Conservation (phyloP, 495 filamentous ascomycete species). For the Platismatia glauca region DNA sequence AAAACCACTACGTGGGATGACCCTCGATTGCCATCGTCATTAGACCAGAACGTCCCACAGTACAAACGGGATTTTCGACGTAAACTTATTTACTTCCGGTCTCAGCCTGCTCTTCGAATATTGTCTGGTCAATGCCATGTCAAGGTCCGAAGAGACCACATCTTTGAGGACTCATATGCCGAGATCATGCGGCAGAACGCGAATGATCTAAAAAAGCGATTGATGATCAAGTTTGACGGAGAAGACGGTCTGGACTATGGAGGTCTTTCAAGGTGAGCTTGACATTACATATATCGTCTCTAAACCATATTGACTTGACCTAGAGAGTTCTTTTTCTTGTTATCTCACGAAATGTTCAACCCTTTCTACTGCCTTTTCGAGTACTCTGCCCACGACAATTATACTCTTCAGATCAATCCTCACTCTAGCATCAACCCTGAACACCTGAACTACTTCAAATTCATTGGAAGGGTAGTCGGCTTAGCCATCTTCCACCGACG, state of each 20-base stretch:
- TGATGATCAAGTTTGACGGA: slow-evolving; percentile 99
- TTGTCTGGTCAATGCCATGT: slow-evolving; percentile 95
- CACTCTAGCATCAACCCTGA: slow-evolving; percentile 99
- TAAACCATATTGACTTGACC: slow-evolving; percentile 24
- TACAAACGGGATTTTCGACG: slow-evolving; percentile 98
- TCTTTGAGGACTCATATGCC: slow-evolving; percentile 97
- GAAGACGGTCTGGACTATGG: slow-evolving; percentile 98
- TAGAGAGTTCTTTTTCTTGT: slow-evolving; percentile 98
- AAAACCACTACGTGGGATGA: slow-evolving; percentile 99
- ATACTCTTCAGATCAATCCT: slow-evolving; percentile 99
- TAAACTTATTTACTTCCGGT: slow-evolving; percentile 98
- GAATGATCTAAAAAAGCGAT: slow-evolving; percentile 90
- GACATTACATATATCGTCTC: neutral
- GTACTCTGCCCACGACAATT: slow-evolving; percentile 99
- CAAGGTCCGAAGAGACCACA: slow-evolving; percentile 91
- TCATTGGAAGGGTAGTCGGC: slow-evolving; percentile 96
- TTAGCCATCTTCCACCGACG: slow-evolving; percentile 96
- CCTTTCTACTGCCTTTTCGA: slow-evolving; percentile 99
- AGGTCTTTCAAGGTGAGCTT: slow-evolving; percentile 71
- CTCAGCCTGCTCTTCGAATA: slow-evolving; percentile 91
- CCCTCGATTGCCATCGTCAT: slow-evolving; percentile 83
- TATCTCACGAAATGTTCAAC: slow-evolving; percentile 99
- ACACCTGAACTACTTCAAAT: slow-evolving; percentile 99
- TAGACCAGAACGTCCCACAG: slow-evolving; percentile 97
- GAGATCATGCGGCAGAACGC: slow-evolving; percentile 96